These are phyloP conservation scores for Aegilops longissima DNA, from an alignment of 176 grass and related monocot genomes.

Conservation along the genomic window DNA sequence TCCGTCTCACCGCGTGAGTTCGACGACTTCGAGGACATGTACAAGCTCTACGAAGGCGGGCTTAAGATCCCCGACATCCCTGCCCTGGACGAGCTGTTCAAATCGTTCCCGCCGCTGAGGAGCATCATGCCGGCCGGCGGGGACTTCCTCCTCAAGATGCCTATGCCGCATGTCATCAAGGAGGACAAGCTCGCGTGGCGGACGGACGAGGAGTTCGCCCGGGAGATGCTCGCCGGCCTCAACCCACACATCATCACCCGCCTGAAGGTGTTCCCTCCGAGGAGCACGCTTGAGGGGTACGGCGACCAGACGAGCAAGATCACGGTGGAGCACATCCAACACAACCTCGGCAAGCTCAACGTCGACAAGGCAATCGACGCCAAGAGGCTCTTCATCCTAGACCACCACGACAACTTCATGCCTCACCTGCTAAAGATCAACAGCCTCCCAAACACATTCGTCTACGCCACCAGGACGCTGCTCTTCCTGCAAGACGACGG, in stretches of 20 bases:
- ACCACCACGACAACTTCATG: slow-evolving; percentile 38
- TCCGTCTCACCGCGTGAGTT: neutral
- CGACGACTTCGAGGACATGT: slow-evolving; percentile 17
- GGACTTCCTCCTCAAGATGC: slow-evolving; percentile 17
- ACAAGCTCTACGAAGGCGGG: slow-evolving; percentile 32
- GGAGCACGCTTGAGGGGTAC: slow-evolving; percentile 24
- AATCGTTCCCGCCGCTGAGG: slow-evolving; percentile 33
- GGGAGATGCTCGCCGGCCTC: slow-evolving; percentile 35
- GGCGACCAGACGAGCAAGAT: slow-evolving; percentile 21
- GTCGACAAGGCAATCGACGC: neutral
- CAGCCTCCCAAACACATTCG: neutral
- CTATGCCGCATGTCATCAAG: slow-evolving; percentile 24
- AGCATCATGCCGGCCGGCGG: neutral
- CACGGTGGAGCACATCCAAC: neutral
- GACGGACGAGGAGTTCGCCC: slow-evolving; percentile 29
- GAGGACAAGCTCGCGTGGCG: slow-evolving; percentile 17
- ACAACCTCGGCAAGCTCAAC: slow-evolving; percentile 4
- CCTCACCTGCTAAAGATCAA: slow-evolving; percentile 31
- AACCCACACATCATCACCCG: slow-evolving; percentile 17
- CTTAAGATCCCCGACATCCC: neutral
- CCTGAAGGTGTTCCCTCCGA: slow-evolving; percentile 14
- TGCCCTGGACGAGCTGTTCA: neutral
- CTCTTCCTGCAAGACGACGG: neutral
- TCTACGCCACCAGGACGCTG: slow-evolving; percentile 35
- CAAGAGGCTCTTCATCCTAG: slow-evolving; percentile 37